Evolutionary conservation across 192 early-diverging fungal species (phyloP).

Genomic region (Piromyces sp.): DNA sequence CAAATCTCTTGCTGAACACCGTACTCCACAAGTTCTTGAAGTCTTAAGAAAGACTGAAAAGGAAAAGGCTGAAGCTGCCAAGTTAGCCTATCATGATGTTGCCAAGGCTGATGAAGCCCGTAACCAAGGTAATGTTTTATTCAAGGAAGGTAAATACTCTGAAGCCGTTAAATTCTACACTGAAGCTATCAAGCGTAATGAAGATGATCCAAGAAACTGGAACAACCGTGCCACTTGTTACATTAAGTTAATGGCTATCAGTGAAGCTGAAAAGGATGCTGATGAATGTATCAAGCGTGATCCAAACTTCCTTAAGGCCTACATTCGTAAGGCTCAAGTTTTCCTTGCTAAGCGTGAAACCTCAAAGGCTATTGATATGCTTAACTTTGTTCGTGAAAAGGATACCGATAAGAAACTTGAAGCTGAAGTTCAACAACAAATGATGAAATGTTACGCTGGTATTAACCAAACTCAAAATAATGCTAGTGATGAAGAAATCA

Average conservation of each 20-base stretch:
- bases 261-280: conserved; percentile 90
- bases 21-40: conserved; percentile 74
- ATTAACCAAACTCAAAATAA: conserved; percentile 38
- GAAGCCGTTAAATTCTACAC: conserved; percentile 82
- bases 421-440: conserved; percentile 68
- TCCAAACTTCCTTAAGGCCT: conserved; percentile 78
- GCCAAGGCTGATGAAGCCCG: conserved; percentile 74
- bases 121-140: conserved; percentile 79
- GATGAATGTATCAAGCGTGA: conserved; percentile 74
- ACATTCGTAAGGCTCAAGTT: conserved; percentile 86
- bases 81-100: conserved; percentile 72
- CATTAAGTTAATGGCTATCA: conserved; percentile 79
- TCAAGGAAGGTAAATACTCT: conserved; percentile 73
- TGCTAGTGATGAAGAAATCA: conserved; percentile 52
- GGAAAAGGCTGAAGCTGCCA: conserved; percentile 53
- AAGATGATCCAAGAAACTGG: conserved; percentile 70
- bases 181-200: conserved; percentile 93
- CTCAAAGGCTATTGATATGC: conserved; percentile 60
- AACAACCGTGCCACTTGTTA: conserved; percentile 94
- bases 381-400: conserved; percentile 52
- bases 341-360: conserved; percentile 79
- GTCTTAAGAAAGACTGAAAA: conserved; percentile 74
- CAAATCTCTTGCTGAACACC: conserved; percentile 88
- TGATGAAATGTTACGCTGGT: conserved; percentile 61
- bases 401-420: conserved; percentile 71